Evolutionary conservation across 345 rosid genomes (phyloP).

Genomic region (Xanthoceras sorbifolium): DNA sequence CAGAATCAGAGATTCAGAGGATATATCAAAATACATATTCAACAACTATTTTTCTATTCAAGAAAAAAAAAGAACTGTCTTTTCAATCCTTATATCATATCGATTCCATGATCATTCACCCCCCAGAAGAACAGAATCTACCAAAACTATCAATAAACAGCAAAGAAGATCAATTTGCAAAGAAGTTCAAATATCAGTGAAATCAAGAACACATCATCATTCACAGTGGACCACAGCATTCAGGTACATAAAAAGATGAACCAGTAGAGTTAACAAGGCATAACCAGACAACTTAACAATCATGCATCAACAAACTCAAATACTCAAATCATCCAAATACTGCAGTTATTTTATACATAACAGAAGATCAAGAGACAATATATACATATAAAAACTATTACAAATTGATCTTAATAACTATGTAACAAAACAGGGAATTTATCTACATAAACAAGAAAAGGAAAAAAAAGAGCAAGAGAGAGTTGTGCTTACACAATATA

Average conservation of each 20-base stretch:
- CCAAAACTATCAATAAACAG: background rate
- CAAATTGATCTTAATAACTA: background rate
- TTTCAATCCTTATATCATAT: background rate
- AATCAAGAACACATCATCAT: background rate
- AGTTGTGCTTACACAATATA: constrained; percentile 54
- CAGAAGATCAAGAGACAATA: background rate
- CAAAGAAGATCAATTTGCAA: background rate
- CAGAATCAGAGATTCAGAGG: background rate
- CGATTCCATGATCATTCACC: background rate
- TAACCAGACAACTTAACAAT: background rate
- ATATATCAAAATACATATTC: background rate
- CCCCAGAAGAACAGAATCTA: background rate
- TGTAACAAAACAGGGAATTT: background rate
- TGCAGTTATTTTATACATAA: background rate
- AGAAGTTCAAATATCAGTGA: background rate
- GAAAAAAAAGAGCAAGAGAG: background rate
- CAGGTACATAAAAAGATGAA: too few species aligned
- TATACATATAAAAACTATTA: background rate
- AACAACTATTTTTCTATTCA: background rate
- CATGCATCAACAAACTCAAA: constrained; percentile 1
- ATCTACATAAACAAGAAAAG: background rate
- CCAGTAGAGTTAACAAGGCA: too few species aligned
- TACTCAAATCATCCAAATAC: background rate
- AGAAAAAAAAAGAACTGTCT: background rate
- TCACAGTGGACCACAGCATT: background rate